Evolutionary conservation across 768 basidiomycete genomes (phyloP), one percentile per base, ranked within the genome.

Genomic region (Pisolithus tinctorius): DNA sequence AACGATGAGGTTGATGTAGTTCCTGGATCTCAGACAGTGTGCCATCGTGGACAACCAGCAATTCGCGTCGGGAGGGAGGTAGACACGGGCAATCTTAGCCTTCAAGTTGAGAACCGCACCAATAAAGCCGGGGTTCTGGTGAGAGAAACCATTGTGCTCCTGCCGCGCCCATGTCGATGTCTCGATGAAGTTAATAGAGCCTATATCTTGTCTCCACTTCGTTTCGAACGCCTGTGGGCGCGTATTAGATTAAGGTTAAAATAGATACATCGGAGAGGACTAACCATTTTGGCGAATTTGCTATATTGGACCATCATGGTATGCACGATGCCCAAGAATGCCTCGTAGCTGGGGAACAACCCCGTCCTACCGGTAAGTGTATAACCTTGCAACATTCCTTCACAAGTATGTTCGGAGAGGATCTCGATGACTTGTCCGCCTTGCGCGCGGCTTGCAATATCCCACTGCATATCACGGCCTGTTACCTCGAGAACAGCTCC

Each of bases 341-440:
- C 86, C 64, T 95, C 93, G 65, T 95, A 93, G 27, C 82, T 85
- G 2, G 93, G 91, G 79, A 95, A 91, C 31, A 94, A 73, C 11
- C 81, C 91, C 0, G 84, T 86, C 38, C 85, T 75, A 8, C 93
- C 93, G 0, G 93, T 94, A 43, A 96, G 79, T 6, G 90, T 92
- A 68, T 94, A 94, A 2, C 93, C 92, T 67, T 96, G 89, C 11
- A 94, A 73, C 84, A 92, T 92, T 23, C 86, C 90, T 63, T 93
- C 88, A 58, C 87, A 87, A 9, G 88, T 90, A 61, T 93, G 90
- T 61, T 91, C 89, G 6, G 86, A 89, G 16, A 94, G 80, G 50
- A 93, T 93, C 68, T 95, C 93, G 53, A 93, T 75, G 42, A 94
- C 81, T 8, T 91, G 83, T 1, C 92, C 93, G 38, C 88, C 88